These are phyloP conservation scores for Escallonia herrerae DNA, from an alignment of 129 eudicot species.

Conservation along the genomic window DNA sequence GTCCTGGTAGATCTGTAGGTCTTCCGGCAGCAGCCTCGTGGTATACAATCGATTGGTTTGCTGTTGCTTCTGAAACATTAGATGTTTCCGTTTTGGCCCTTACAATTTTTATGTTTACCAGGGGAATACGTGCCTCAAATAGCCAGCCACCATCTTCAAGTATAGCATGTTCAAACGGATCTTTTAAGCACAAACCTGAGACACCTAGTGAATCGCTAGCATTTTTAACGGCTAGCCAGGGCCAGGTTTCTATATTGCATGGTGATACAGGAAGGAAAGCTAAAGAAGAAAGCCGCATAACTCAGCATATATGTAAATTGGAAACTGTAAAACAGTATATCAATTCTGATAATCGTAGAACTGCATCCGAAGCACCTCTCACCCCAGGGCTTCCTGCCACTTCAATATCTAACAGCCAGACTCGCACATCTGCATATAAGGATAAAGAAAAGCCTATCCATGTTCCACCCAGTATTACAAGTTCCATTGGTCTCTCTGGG, in stretches of 20 bases:
- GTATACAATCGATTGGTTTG: constrained; percentile 24
- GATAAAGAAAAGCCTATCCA: constrained; percentile 15
- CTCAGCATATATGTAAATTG: constrained; percentile 30
- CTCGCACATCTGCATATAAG: constrained; percentile 18
- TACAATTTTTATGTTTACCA: constrained; percentile 15
- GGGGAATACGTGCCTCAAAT: constrained; percentile 76
- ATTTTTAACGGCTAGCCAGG: constrained; percentile 34
- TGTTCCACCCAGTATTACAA: constrained; percentile 5
- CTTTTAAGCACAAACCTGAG: constrained; percentile 49
- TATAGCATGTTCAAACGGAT: constrained; percentile 40
- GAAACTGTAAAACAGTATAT: constrained; percentile 32
- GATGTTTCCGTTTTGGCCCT: background rate
- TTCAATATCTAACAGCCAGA: constrained; percentile 22
- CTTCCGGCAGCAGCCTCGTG: constrained; percentile 97
- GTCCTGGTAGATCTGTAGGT: constrained; percentile 74
- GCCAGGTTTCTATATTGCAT: constrained; percentile 32
- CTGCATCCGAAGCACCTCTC: constrained; percentile 17
- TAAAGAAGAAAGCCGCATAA: constrained; percentile 28
- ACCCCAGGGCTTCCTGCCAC: constrained; percentile 3
- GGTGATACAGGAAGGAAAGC: constrained; percentile 40
- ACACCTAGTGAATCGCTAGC: constrained; percentile 25
- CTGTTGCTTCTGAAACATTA: background rate
- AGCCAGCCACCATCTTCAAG: constrained; percentile 40
- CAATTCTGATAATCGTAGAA: constrained; percentile 19
- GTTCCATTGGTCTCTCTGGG: constrained; percentile 12